These are phyloP conservation scores for Pseudozyma tsukubaensis DNA, from an alignment of 1,284 basidiomycete species.

Conservation along the genomic window DNA sequence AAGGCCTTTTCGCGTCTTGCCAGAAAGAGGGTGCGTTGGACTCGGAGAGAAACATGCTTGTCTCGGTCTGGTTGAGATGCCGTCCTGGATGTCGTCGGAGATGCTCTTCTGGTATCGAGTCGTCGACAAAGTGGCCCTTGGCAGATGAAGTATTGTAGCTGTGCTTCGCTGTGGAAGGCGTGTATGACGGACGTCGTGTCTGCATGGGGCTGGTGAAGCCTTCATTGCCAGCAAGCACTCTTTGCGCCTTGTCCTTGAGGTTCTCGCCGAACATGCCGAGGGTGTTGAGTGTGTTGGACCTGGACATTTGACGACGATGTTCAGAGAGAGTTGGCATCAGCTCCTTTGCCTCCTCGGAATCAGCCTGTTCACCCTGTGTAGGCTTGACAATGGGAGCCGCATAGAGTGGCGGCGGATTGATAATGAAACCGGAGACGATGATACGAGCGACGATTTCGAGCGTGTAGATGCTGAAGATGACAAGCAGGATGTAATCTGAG, in stretches of 20 bases:
- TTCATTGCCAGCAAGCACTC: conserved; percentile 31
- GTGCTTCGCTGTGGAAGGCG: not conserved
- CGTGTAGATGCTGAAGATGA: conserved; percentile 87
- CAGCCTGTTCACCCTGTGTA: not conserved
- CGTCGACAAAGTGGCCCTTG: not conserved
- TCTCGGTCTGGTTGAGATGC: conserved; percentile 40
- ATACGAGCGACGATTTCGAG: conserved; percentile 89
- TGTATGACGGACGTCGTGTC: not conserved
- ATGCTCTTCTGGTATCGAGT: not conserved
- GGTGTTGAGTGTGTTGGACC: conserved; percentile 60
- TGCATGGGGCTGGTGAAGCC: conserved; percentile 22
- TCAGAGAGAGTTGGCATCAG: conserved; percentile 9
- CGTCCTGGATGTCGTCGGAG: conserved; percentile 27
- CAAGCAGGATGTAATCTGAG: conserved; percentile 87
- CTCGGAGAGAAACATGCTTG: conserved; percentile 45
- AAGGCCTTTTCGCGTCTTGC: conserved; percentile 68
- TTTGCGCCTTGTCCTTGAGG: conserved; percentile 47
- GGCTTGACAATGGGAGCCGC: conserved; percentile 17
- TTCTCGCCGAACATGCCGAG: conserved; percentile 50
- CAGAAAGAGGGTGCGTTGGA: conserved; percentile 37
- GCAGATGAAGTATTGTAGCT: not conserved
- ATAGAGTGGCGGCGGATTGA: conserved; percentile 76
- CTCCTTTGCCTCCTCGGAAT: conserved; percentile 10
- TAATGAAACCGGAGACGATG: conserved; percentile 87
- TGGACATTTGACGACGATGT: conserved; percentile 45